Conservation (phyloP, 768 basidiomycete species). For the Lentinula raphanica region DNA sequence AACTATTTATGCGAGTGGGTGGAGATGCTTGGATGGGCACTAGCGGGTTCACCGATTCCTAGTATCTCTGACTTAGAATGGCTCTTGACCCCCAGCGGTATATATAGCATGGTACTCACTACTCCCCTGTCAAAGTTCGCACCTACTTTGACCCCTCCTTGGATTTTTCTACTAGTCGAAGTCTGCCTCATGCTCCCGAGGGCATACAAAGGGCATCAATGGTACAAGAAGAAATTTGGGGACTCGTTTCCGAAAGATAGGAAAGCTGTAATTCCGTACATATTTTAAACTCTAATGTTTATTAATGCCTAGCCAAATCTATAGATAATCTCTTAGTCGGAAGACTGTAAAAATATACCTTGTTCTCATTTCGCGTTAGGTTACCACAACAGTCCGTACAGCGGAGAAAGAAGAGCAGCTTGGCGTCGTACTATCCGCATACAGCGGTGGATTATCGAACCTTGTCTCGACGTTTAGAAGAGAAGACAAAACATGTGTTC, state of each 20-base stretch:
- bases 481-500: background rate
- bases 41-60: constrained; percentile 61
- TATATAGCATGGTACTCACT: background rate
- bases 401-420: background rate
- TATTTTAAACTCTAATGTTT: constrained; percentile 55
- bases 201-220: constrained; percentile 74
- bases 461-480: background rate
- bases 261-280: constrained; percentile 73
- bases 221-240: constrained; percentile 78
- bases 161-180: constrained; percentile 73
- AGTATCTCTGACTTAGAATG: constrained; percentile 12
- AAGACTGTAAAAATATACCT: too few relatives aligned
- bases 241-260: constrained; percentile 72
- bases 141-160: constrained; percentile 61
- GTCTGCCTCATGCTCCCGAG: constrained; percentile 75
- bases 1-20: constrained; percentile 95
- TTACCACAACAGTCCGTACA: background rate
- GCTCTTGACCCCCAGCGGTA: background rate
- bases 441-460: background rate
- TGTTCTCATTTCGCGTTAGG: too few relatives aligned
- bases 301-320: too few relatives aligned
- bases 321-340: background rate
- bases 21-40: constrained; percentile 86
- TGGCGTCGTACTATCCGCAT: background rate
- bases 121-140: constrained; percentile 28